phyloP scores from a whole-genome alignment of 2,329 filamentous ascomycete species.

The Fusarium liriodendri region DNA sequence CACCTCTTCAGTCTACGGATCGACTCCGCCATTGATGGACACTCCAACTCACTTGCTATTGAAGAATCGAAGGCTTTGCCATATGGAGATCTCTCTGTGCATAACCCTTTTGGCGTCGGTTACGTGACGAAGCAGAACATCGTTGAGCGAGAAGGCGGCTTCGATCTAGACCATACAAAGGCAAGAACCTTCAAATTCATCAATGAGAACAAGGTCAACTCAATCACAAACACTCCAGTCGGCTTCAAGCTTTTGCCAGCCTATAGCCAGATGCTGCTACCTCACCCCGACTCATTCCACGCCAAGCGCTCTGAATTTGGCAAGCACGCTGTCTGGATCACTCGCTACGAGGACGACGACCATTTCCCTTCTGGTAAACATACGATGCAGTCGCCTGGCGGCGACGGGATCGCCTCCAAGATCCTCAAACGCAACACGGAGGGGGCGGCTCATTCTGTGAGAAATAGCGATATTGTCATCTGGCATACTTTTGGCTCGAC shows the following conservation, averaged over 20 bases:
- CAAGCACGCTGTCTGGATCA: slow-evolving; percentile 58
- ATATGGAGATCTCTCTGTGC: slow-evolving; percentile 50
- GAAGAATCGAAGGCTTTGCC: slow-evolving; percentile 57
- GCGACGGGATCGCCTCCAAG: slow-evolving; percentile 49
- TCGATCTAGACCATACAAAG: slow-evolving; percentile 62
- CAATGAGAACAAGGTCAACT: slow-evolving; percentile 57
- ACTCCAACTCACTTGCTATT: slow-evolving; percentile 62
- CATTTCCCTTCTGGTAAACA: slow-evolving; percentile 56
- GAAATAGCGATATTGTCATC: slow-evolving; percentile 65
- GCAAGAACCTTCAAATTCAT: slow-evolving; percentile 62
- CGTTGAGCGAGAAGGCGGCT: slow-evolving; percentile 56
- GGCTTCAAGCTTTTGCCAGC: slow-evolving; percentile 59
- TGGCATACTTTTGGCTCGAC: slow-evolving; percentile 72
- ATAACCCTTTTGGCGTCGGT: slow-evolving; percentile 65
- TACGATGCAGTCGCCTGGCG: slow-evolving; percentile 60
- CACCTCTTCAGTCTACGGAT: slow-evolving; percentile 74
- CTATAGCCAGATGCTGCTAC: slow-evolving; percentile 59
- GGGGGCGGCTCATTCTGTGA: slow-evolving; percentile 42
- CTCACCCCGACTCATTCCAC: slow-evolving; percentile 54
- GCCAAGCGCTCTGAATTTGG: slow-evolving; percentile 56
- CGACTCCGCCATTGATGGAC: slow-evolving; percentile 73
- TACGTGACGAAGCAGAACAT: slow-evolving; percentile 56
- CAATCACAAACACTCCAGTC: slow-evolving; percentile 56
- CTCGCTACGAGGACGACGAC: slow-evolving; percentile 56
- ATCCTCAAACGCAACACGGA: neutral